Evolutionary conservation across 2,329 filamentous ascomycete genomes (phyloP).

Genomic region (Colletotrichum musicola): DNA sequence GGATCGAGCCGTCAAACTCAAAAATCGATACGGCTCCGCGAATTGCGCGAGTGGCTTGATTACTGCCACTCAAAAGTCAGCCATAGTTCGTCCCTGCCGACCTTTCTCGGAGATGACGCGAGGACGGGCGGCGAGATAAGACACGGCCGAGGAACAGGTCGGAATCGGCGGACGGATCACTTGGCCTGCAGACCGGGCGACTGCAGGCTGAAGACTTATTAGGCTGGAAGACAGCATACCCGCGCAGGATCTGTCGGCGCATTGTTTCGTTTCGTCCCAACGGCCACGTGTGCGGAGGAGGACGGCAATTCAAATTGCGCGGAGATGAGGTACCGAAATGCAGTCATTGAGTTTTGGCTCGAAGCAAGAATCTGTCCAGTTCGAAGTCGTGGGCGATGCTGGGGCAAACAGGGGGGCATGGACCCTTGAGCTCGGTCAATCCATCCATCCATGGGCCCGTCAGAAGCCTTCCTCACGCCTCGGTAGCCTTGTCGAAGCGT

Average conservation of each 20-base stretch:
- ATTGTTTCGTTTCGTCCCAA: constrained; percentile 38
- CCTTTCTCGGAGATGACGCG: constrained; percentile 18
- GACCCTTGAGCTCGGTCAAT: constrained; percentile 17
- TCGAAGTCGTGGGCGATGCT: not conserved
- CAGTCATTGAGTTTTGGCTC: constrained; percentile 10
- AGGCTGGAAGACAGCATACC: constrained; percentile 1
- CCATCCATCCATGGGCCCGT: not conserved
- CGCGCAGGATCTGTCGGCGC: constrained; percentile 10
- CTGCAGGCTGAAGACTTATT: constrained; percentile 13
- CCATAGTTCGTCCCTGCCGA: constrained; percentile 15
- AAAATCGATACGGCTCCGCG: not conserved
- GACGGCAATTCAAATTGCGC: constrained; percentile 22
- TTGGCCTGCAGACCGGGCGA: constrained; percentile 7
- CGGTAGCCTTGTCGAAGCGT: constrained; percentile 1
- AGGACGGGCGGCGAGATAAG: constrained; percentile 7
- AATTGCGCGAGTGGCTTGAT: constrained; percentile 5
- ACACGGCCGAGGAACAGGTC: constrained; percentile 14
- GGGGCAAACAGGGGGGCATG: constrained; percentile 14
- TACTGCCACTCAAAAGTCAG: not conserved
- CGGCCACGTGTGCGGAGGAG: constrained; percentile 26
- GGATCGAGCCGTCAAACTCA: constrained; percentile 6
- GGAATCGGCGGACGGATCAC: constrained; percentile 1
- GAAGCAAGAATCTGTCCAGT: constrained; percentile 1
- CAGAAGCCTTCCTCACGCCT: constrained; percentile 15
- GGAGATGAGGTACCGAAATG: constrained; percentile 5